Conservation (phyloP, 1,139 yeast species). For the Magnusiomyces tetraspermus region DNA sequence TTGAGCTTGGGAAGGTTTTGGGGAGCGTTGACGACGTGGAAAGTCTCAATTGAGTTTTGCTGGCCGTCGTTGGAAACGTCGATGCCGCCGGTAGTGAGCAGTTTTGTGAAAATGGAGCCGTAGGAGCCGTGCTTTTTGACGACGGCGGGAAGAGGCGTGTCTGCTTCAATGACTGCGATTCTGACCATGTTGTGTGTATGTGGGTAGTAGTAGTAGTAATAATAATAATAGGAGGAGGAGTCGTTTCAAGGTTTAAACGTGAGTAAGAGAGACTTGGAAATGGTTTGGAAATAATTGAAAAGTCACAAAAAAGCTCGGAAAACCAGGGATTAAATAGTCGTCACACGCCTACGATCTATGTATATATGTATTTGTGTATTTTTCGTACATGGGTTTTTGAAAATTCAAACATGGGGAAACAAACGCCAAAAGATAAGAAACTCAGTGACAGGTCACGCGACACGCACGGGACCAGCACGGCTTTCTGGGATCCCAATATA, state of each 20-base stretch:
- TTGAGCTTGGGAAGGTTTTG: constrained; percentile 36
- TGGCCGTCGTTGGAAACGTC: constrained; percentile 21
- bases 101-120: constrained; percentile 31
- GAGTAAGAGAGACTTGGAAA: no score
- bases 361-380: no score
- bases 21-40: constrained; percentile 35
- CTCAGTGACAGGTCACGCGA: no score
- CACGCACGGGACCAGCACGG: no score
- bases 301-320: no score
- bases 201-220: not conserved
- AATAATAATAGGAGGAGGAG: not conserved
- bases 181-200: constrained; percentile 17
- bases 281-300: no score
- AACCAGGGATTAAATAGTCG: no score
- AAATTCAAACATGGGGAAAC: no score
- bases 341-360: no score
- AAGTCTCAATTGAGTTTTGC: constrained; percentile 10
- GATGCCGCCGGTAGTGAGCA: constrained; percentile 17
- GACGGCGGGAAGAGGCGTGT: constrained; percentile 25
- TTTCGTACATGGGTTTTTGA: no score
- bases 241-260: not conserved
- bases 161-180: constrained; percentile 28
- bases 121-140: constrained; percentile 25
- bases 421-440: no score
- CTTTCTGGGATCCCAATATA: no score